These are phyloP conservation scores for Chalciporus chontae DNA, from an alignment of 768 basidiomycete species.

Conservation along the genomic window DNA sequence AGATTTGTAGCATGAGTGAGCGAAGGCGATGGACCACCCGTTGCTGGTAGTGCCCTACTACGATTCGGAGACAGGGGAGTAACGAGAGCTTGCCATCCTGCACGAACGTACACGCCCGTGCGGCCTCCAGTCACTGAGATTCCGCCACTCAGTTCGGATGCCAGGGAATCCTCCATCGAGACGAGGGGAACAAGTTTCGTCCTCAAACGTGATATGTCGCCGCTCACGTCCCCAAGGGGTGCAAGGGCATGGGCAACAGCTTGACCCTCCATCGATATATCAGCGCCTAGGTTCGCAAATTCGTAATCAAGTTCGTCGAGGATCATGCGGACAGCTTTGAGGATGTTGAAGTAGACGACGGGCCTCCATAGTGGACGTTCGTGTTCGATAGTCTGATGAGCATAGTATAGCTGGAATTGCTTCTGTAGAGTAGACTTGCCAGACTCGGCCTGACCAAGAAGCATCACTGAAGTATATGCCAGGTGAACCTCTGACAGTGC, in stretches of 20 bases:
- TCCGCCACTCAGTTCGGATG: conserved; percentile 65
- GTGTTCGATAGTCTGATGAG: conserved; percentile 62
- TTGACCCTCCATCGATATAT: conserved; percentile 29
- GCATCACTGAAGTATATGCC: conserved; percentile 46
- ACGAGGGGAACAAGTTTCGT: conserved; percentile 58
- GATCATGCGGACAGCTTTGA: conserved; percentile 74
- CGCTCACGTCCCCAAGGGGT: conserved; percentile 33
- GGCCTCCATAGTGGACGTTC: conserved; percentile 76
- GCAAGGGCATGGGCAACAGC: conserved; percentile 30
- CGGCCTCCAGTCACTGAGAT: conserved; percentile 58
- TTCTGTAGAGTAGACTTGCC: conserved; percentile 85
- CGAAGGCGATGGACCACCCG: conserved; percentile 27
- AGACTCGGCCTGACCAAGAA: conserved; percentile 77
- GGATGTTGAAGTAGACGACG: conserved; percentile 80
- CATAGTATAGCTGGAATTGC: conserved; percentile 80
- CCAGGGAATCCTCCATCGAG: conserved; percentile 63
- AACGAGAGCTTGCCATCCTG: conserved; percentile 68
- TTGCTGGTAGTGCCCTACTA: conserved; percentile 38
- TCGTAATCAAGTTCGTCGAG: conserved; percentile 68
- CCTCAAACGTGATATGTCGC: conserved; percentile 52
- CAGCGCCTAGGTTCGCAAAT: conserved; percentile 33
- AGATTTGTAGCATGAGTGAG: conserved; percentile 46
- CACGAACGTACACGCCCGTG: conserved; percentile 62
- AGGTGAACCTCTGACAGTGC: conserved; percentile 6
- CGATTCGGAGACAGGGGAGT: conserved; percentile 40